phyloP scores from a whole-genome alignment of 495 filamentous ascomycete genomes.

The Penicillium argentinense region DNA sequence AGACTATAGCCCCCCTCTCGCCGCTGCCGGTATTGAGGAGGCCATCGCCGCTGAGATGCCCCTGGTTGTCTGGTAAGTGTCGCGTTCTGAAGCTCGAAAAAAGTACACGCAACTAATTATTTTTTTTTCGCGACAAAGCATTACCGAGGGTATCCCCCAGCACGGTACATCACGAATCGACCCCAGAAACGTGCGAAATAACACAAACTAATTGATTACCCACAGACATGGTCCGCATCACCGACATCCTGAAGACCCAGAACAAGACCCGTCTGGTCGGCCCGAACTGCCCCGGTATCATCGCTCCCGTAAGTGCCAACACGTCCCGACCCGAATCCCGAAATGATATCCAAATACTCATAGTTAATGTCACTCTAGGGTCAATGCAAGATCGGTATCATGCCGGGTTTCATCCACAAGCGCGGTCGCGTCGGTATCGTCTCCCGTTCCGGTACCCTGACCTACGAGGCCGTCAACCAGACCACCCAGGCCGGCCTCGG shows the following conservation, averaged over 20 bases:
- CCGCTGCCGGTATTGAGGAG: constrained; percentile 94
- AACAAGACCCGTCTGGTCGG: constrained; percentile 94
- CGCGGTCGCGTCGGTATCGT: constrained; percentile 98
- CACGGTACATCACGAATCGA: constrained; percentile 60
- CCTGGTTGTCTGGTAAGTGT: constrained; percentile 79
- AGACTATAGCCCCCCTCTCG: constrained; percentile 71
- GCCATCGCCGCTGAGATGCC: constrained; percentile 89
- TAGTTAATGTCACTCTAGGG: constrained; percentile 51
- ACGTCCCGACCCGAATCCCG: background rate
- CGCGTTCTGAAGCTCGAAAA: constrained; percentile 10
- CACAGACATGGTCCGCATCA: constrained; percentile 97
- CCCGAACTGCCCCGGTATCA: constrained; percentile 98
- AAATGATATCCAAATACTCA: constrained; percentile 8
- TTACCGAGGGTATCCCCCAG: constrained; percentile 97
- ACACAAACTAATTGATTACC: constrained; percentile 25
- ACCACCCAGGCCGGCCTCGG: constrained; percentile 95
- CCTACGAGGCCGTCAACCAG: constrained; percentile 99
- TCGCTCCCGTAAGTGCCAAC: constrained; percentile 66
- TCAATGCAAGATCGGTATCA: constrained; percentile 99
- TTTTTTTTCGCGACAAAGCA: constrained; percentile 46
- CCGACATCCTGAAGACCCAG: constrained; percentile 96
- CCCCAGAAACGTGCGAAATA: constrained; percentile 1
- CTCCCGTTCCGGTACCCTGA: constrained; percentile 95
- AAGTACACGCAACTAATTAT: constrained; percentile 8
- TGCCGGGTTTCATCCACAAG: constrained; percentile 99